Conservation (phyloP, 805 yeast species). For the Starmera dryadoides region DNA sequence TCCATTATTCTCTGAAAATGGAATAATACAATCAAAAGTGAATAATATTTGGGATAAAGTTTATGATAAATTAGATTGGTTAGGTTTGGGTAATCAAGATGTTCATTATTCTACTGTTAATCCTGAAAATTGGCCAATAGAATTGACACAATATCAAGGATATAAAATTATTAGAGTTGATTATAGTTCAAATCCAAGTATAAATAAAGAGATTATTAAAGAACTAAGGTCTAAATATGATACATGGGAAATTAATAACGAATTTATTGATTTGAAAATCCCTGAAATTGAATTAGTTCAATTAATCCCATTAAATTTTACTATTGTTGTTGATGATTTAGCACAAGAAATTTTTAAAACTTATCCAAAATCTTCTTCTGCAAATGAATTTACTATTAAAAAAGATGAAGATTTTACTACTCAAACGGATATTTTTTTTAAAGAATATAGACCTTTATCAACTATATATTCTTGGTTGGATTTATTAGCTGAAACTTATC, state of each 20-base stretch:
- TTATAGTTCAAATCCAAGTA: background rate
- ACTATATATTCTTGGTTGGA: constrained; percentile 72
- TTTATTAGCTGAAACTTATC: constrained; percentile 50
- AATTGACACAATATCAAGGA: constrained; percentile 14
- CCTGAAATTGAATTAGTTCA: constrained; percentile 5
- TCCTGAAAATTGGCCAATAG: constrained; percentile 10
- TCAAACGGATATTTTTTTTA: constrained; percentile 53
- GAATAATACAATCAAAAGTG: too few species aligned
- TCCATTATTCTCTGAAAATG: too few species aligned
- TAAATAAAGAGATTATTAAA: constrained; percentile 1
- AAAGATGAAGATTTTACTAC: constrained; percentile 7
- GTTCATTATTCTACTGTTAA: background rate
- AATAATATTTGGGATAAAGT: too few species aligned
- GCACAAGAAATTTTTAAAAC: constrained; percentile 51
- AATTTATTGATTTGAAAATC: constrained; percentile 39
- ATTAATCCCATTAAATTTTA: constrained; percentile 13
- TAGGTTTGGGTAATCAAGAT: too few species aligned
- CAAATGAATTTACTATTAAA: constrained; percentile 3
- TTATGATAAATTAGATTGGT: too few species aligned
- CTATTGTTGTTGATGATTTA: constrained; percentile 48
- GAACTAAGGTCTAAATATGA: constrained; percentile 14
- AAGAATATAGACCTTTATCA: constrained; percentile 57
- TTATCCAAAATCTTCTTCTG: too few species aligned
- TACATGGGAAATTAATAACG: constrained; percentile 43
- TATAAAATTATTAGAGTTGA: constrained; percentile 12